Evolutionary conservation across 345 rosid species (phyloP).

Genomic region (Capsella bursapastoris): DNA sequence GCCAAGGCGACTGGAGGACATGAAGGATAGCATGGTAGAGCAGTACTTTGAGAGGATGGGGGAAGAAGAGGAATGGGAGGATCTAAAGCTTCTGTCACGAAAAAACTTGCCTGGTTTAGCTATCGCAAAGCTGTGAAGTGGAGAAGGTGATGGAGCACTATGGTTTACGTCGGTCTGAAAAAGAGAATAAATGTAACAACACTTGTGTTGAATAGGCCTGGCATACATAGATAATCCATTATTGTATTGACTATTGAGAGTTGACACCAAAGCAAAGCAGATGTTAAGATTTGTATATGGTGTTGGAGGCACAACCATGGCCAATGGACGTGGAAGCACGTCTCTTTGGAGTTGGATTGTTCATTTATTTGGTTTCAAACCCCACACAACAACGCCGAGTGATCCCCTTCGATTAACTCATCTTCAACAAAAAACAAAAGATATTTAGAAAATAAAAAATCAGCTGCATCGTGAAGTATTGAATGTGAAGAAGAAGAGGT

Average conservation of each 20-base stretch:
- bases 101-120: slow-evolving; percentile 58
- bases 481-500: slow-evolving; percentile 24
- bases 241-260: slow-evolving; percentile 8
- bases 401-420: not conserved
- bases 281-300: slow-evolving; percentile 29
- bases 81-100: slow-evolving; percentile 67
- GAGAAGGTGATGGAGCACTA: slow-evolving; percentile 38
- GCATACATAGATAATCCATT: slow-evolving; percentile 10
- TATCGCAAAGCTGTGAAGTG: slow-evolving; percentile 66
- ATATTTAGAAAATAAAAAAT: not conserved
- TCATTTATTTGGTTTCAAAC: slow-evolving; percentile 33
- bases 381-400: not conserved
- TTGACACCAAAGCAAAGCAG: slow-evolving; percentile 37
- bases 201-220: slow-evolving; percentile 24
- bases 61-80: slow-evolving; percentile 61
- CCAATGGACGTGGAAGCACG: slow-evolving; percentile 40
- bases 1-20: slow-evolving; percentile 67
- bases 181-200: slow-evolving; percentile 34
- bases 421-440: not conserved
- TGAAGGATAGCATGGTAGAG: slow-evolving; percentile 63
- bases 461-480: slow-evolving; percentile 14
- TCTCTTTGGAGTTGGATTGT: not conserved
- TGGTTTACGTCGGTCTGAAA: not conserved
- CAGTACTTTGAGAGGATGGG: slow-evolving; percentile 63
- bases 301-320: slow-evolving; percentile 45